phyloP scores from a whole-genome alignment of 306 rosid genomes.

The Pterocarpus macrocarpus region DNA sequence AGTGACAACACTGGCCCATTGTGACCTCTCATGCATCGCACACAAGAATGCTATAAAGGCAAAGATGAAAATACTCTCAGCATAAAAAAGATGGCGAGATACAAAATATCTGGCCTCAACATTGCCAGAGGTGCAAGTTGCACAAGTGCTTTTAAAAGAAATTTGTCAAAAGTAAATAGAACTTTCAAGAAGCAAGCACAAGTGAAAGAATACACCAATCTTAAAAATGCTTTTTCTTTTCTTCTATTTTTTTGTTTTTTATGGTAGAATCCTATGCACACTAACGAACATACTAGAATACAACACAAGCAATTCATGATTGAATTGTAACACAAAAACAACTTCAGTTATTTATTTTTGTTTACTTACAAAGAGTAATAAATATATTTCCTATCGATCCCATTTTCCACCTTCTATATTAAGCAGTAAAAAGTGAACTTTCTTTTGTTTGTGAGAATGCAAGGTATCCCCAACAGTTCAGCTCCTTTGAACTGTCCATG shows the following conservation, averaged over 20 bases:
- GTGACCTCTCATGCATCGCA: conserved; percentile 84
- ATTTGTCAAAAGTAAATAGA: conserved; percentile 7
- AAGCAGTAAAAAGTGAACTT: conserved; percentile 1
- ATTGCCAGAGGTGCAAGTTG: conserved; percentile 23
- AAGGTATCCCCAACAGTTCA: background rate
- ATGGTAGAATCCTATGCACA: background rate
- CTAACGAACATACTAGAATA: background rate
- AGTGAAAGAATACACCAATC: background rate
- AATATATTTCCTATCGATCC: background rate
- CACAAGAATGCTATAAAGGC: conserved; percentile 62
- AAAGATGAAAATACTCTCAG: conserved; percentile 34
- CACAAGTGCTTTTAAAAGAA: conserved; percentile 14
- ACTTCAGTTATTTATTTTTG: background rate
- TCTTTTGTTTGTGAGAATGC: background rate
- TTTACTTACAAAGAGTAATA: background rate
- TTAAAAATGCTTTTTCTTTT: background rate
- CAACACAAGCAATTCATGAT: conserved; percentile 2
- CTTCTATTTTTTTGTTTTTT: conserved; percentile 3
- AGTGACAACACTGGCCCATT: conserved; percentile 78
- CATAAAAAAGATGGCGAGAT: conserved; percentile 15
- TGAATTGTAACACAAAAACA: conserved; percentile 15
- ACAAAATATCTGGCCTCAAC: conserved; percentile 11
- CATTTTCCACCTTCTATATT: conserved; percentile 15
- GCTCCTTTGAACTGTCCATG: background rate
- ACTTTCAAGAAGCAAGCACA: conserved; percentile 30